Conservation (phyloP, 441 rosid species). For the Gossypium lobatum region DNA sequence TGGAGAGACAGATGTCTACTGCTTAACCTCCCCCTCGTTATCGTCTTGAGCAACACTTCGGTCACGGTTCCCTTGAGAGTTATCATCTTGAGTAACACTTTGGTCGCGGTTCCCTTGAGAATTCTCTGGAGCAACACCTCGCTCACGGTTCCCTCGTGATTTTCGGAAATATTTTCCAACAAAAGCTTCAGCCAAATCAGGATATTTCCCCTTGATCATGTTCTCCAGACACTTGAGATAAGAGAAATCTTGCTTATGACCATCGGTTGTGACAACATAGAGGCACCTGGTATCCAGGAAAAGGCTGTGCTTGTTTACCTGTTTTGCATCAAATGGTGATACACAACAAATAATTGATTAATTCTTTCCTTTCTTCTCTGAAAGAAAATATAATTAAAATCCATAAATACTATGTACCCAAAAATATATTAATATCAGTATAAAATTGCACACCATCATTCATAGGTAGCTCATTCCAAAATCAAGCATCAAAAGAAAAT, state of each 20-base stretch:
- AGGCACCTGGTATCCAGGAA: conserved; percentile 69
- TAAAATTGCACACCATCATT: background rate
- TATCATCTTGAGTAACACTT: background rate
- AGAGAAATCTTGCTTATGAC: conserved; percentile 65
- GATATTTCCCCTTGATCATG: conserved; percentile 52
- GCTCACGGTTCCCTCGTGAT: conserved; percentile 13
- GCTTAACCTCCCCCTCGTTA: background rate
- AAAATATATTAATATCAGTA: background rate
- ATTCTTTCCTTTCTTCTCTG: background rate
- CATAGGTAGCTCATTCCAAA: background rate
- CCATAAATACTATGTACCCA: background rate
- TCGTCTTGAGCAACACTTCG: background rate
- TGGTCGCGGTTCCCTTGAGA: background rate
- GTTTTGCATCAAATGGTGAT: conserved; percentile 15
- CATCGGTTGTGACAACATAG: conserved; percentile 62
- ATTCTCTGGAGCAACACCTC: conserved; percentile 1
- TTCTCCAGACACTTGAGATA: conserved; percentile 68
- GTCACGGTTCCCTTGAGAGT: conserved; percentile 7
- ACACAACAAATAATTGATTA: conserved; percentile 1
- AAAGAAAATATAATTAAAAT: background rate
- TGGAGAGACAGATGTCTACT: background rate
- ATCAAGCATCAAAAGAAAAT: background rate
- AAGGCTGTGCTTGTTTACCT: conserved; percentile 63
- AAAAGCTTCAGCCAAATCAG: conserved; percentile 59
- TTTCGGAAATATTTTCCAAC: conserved; percentile 49